These are phyloP conservation scores for Calamus simplicifolius DNA, from an alignment of 176 grass and related monocot genomes.

Conservation along the genomic window DNA sequence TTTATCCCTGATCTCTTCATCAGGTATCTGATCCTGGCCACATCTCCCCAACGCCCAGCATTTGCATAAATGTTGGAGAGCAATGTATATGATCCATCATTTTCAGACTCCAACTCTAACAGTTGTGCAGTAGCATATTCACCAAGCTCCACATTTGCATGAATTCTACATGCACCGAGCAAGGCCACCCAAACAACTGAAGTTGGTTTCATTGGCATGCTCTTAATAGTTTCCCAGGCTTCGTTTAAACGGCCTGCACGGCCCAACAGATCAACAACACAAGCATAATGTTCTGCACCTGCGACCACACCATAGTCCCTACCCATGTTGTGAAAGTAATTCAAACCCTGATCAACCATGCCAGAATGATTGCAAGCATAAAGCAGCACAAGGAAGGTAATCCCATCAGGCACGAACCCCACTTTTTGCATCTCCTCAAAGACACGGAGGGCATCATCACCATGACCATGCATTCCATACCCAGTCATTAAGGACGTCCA, in stretches of 20 bases:
- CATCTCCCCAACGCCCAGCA: constrained; percentile 69
- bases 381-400: constrained; percentile 77
- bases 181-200: constrained; percentile 67
- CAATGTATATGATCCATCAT: constrained; percentile 78
- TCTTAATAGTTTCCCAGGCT: constrained; percentile 62
- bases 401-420: constrained; percentile 59
- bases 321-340: constrained; percentile 62
- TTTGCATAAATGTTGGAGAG: constrained; percentile 90
- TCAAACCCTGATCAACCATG: constrained; percentile 63
- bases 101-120: constrained; percentile 51
- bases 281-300: constrained; percentile 70
- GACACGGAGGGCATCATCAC: constrained; percentile 48
- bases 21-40: constrained; percentile 49
- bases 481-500: constrained; percentile 88
- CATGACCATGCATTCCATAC: constrained; percentile 80
- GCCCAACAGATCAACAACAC: constrained; percentile 70
- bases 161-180: constrained; percentile 64
- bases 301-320: constrained; percentile 49
- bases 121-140: constrained; percentile 60
- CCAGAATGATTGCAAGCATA: constrained; percentile 90
- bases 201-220: constrained; percentile 74
- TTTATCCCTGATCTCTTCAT: constrained; percentile 69
- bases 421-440: constrained; percentile 69
- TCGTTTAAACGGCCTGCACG: constrained; percentile 56
- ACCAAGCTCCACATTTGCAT: constrained; percentile 87